Base-by-base conservation (phyloP, 257 asterid genomes). In the Solanum megistacrolobum region DNA sequence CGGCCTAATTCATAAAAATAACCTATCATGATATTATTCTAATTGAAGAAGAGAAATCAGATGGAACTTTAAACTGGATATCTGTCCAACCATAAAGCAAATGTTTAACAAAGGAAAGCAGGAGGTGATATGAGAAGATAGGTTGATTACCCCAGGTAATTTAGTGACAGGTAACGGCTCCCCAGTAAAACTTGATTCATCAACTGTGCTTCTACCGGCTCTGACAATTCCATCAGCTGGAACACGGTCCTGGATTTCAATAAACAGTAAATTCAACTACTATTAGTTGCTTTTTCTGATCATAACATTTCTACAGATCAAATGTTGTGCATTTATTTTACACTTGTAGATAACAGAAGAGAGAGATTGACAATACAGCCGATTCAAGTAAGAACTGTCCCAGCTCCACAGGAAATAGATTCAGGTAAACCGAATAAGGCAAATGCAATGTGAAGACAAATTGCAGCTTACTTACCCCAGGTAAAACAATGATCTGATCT, bases 121-220 rank as follows among this genome's bases (percentile, higher is more conserved):
- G 86, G 34, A 29, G 66, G 66, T 31, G 43, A 48, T 29, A 29
- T 27, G 86, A 82, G 86, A 84, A 35, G 86, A 86, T 86, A 69
- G 87, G 48, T 86, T 89, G 88, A 89, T 93, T 93, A 96, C 99
- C 98, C 99, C 99, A n/a, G 98, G 97, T 94, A 96, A 94, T 90
- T 97, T 97, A 38, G 98, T 92, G 87, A 96, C 98, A 27, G 99
- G 99, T 73, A 97, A 90, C 78, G 99, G 98, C 90, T 97, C 99
- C 91, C 99, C 99, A 6, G 99, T 95, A 90, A 97, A 95, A 90
- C 98, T 97, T 88, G 99, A 97, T 93, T 97, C 99, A 11, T 97
- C 99, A 78, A 96, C 98, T 83, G 96, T 94, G 94, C 99, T 97
- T 94, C 99, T 93, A 89, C 99, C 99, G 39, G 93, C 91, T 87